These are phyloP conservation scores for Endocladia muricata DNA, from an alignment of 31 red algal species.

Conservation along the genomic window DNA sequence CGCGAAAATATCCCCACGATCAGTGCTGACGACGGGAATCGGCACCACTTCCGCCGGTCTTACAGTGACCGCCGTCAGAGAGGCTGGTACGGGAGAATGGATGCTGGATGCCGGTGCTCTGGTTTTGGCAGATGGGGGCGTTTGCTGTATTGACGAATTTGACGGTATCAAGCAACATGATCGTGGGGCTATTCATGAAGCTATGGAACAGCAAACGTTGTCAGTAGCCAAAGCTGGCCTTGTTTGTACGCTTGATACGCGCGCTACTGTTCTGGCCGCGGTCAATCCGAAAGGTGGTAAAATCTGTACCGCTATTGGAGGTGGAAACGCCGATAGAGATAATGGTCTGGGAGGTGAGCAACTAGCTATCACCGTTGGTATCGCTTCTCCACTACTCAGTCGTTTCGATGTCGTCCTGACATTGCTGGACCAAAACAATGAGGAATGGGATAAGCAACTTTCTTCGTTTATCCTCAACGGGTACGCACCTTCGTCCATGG, in stretches of 20 bases:
- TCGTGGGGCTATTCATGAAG: conserved; percentile 94
- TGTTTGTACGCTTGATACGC: conserved; percentile 85
- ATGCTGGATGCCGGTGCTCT: conserved; percentile 97
- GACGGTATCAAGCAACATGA: conserved; percentile 85
- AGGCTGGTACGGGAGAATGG: conserved; percentile 90
- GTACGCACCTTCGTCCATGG: conserved; percentile 8
- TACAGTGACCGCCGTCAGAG: conserved; percentile 89
- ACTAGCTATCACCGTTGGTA: conserved; percentile 70
- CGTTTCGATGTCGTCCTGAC: conserved; percentile 96
- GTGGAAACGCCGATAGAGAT: conserved; percentile 10
- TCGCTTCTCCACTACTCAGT: conserved; percentile 88
- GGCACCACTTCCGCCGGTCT: conserved; percentile 88
- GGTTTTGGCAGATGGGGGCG: conserved; percentile 95
- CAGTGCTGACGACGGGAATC: conserved; percentile 89
- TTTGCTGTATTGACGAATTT: conserved; percentile 99
- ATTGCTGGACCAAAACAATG: conserved; percentile 76
- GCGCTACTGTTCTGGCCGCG: conserved; percentile 91
- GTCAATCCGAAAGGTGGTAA: conserved; percentile 84
- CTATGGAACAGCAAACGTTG: conserved; percentile 99
- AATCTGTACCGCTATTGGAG: conserved; percentile 56
- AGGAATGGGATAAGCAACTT: conserved; percentile 81
- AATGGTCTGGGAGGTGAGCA: neutral
- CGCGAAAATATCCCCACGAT: conserved; percentile 69
- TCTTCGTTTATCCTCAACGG: conserved; percentile 87
- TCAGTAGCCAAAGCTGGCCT: conserved; percentile 97